phyloP scores from a whole-genome alignment of 352 stramenopile genomes.

The Phytopythium sindhum region DNA sequence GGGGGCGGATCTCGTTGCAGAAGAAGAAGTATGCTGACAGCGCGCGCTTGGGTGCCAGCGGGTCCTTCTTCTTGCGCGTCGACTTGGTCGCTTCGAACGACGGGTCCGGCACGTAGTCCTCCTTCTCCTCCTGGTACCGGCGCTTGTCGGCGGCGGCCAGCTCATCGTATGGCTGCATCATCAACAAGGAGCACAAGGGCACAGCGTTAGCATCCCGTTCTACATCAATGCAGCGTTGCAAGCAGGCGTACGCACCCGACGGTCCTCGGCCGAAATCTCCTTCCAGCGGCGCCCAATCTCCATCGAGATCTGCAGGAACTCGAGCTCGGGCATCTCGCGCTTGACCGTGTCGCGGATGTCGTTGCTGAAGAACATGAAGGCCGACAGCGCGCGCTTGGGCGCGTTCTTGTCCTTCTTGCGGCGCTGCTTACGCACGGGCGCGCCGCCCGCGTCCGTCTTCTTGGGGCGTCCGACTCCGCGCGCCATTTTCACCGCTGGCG shows the following conservation, averaged over 20 bases:
- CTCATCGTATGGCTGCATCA: slow-evolving; percentile 73
- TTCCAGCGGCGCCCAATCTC: slow-evolving; percentile 88
- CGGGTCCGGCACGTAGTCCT: slow-evolving; percentile 86
- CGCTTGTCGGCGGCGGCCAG: slow-evolving; percentile 83
- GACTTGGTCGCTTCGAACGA: slow-evolving; percentile 65
- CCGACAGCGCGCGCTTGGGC: slow-evolving; percentile 86
- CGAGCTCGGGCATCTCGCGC: slow-evolving; percentile 81
- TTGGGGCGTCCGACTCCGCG: slow-evolving; percentile 65
- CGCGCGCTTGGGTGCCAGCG: slow-evolving; percentile 92
- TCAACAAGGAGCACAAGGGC: slow-evolving; percentile 1
- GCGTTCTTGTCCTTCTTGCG: slow-evolving; percentile 93
- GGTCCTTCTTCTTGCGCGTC: slow-evolving; percentile 90
- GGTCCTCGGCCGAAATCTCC: slow-evolving; percentile 57
- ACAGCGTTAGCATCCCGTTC: background rate
- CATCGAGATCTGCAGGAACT: slow-evolving; percentile 83
- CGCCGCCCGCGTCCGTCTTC: slow-evolving; percentile 48
- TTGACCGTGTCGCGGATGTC: slow-evolving; percentile 89
- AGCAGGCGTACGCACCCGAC: slow-evolving; percentile 27
- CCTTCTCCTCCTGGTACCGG: slow-evolving; percentile 86
- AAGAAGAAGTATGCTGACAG: slow-evolving; percentile 96
- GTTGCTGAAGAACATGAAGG: slow-evolving; percentile 92
- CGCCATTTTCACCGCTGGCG: slow-evolving; percentile 42
- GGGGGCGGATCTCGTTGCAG: slow-evolving; percentile 90
- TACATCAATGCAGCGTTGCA: background rate
- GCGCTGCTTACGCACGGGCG: slow-evolving; percentile 70